phyloP scores from a whole-genome alignment of 805 yeast species.

The Komagataella ulmi region DNA sequence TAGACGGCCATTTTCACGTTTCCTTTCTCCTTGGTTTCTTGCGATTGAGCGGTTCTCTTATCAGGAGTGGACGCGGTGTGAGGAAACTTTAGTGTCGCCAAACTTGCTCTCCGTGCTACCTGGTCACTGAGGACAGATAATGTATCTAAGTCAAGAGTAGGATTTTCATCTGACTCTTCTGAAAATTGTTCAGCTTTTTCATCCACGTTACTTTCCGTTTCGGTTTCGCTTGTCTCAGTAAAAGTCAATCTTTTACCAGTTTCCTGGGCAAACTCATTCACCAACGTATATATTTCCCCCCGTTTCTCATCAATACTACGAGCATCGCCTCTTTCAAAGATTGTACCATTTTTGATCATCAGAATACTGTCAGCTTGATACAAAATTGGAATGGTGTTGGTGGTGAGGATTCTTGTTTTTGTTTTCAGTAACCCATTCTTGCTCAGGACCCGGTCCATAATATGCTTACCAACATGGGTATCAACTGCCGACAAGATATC shows the following conservation, averaged over 20 bases:
- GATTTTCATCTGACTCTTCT: neutral
- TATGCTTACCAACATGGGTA: constrained; percentile 87
- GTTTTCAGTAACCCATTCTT: constrained; percentile 31
- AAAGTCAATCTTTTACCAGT: neutral
- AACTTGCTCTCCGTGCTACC: constrained; percentile 11
- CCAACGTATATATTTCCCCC: constrained; percentile 18
- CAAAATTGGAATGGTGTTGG: constrained; percentile 43
- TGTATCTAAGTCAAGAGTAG: neutral
- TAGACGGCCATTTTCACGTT: constrained; percentile 43
- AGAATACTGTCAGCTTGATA: constrained; percentile 47
- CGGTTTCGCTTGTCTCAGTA: neutral
- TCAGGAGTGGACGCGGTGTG: constrained; percentile 11
- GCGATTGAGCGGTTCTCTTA: constrained; percentile 29
- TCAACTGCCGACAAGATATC: constrained; percentile 96
- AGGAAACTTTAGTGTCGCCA: constrained; percentile 9
- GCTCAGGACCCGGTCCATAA: constrained; percentile 45
- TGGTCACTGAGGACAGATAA: neutral
- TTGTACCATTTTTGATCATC: constrained; percentile 38
- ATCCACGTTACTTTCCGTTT: neutral
- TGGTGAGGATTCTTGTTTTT: constrained; percentile 43
- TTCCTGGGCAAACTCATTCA: constrained; percentile 23
- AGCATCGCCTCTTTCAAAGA: constrained; percentile 44
- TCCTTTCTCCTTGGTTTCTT: constrained; percentile 45
- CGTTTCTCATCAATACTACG: constrained; percentile 18
- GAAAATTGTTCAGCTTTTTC: neutral